Evolutionary conservation across 2,329 filamentous ascomycete genomes (phyloP).

Genomic region (Diplocarpon rosae): DNA sequence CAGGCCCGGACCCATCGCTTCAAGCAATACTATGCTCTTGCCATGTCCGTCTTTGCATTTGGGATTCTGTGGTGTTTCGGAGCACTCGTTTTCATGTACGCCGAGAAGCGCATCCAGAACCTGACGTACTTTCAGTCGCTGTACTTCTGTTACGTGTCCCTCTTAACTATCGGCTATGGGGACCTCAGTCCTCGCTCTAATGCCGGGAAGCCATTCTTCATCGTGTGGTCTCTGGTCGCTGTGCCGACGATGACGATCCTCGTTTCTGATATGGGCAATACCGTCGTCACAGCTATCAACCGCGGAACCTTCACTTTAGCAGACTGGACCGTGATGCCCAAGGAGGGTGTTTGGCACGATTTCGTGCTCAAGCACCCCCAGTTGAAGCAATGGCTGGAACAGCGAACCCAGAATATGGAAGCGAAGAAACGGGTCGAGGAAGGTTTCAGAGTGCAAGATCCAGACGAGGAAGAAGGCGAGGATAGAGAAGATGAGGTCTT

Average conservation of each 20-base stretch:
- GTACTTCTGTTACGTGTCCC: conserved; percentile 59
- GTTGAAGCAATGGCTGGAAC: conserved; percentile 30
- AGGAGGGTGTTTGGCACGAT: conserved; percentile 41
- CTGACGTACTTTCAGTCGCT: conserved; percentile 53
- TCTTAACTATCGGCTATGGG: conserved; percentile 61
- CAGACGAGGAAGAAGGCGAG: conserved; percentile 22
- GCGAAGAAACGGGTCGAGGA: conserved; percentile 32
- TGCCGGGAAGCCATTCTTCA: conserved; percentile 56
- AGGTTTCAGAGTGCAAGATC: conserved; percentile 26
- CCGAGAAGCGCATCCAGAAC: conserved; percentile 40
- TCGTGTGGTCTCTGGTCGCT: conserved; percentile 58
- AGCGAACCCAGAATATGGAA: conserved; percentile 30
- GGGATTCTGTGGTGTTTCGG: conserved; percentile 54
- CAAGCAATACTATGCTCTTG: conserved; percentile 49
- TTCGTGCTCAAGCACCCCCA: conserved; percentile 38
- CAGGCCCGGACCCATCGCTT: conserved; percentile 44
- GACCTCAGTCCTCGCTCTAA: conserved; percentile 54
- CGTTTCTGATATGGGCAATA: conserved; percentile 51
- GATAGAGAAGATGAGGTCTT: conserved; percentile 4
- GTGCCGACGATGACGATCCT: conserved; percentile 62
- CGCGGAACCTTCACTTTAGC: conserved; percentile 48
- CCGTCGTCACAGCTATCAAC: conserved; percentile 52
- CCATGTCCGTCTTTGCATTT: conserved; percentile 47
- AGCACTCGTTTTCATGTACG: conserved; percentile 51
- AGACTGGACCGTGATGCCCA: conserved; percentile 55